A percentile compares a stretch with the other conserved stretches of the same genome.
Conservation (phyloP, 176 grass and related monocot species). For the Carex pumila region DNA sequence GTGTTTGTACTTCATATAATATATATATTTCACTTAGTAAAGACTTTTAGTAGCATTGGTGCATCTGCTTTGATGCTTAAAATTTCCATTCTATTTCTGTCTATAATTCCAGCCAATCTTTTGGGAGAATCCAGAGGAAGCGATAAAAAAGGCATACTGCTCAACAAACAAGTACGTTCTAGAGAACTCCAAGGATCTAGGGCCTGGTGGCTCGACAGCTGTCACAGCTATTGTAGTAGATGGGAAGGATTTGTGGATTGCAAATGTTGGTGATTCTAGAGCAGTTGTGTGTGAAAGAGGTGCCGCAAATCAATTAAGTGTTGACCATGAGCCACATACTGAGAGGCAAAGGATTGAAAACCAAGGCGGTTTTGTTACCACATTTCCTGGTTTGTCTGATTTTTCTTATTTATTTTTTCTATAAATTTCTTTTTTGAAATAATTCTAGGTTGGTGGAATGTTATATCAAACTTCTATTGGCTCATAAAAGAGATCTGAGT, state of each 20-base stretch:
- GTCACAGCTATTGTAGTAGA: slow-evolving; percentile 93
- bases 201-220: slow-evolving; percentile 91
- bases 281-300: slow-evolving; percentile 86
- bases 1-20: background rate
- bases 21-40: background rate
- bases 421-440: background rate
- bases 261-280: slow-evolving; percentile 88
- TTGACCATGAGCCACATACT: slow-evolving; percentile 87
- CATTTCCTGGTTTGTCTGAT: slow-evolving; percentile 76
- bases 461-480: background rate
- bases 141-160: slow-evolving; percentile 76
- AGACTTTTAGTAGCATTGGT: background rate
- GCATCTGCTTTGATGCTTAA: background rate
- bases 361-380: slow-evolving; percentile 90
- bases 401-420: background rate
- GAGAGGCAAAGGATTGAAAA: slow-evolving; percentile 88
- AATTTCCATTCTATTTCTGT: background rate
- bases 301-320: slow-evolving; percentile 82
- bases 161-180: slow-evolving; percentile 92
- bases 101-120: slow-evolving; percentile 54
- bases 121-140: slow-evolving; percentile 49
- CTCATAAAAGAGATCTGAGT: background rate
- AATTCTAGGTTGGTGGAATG: background rate
- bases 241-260: slow-evolving; percentile 98
- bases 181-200: slow-evolving; percentile 74